Evolutionary conservation across 345 rosid genomes (phyloP).

Genomic region (Gossypium stocksii): DNA sequence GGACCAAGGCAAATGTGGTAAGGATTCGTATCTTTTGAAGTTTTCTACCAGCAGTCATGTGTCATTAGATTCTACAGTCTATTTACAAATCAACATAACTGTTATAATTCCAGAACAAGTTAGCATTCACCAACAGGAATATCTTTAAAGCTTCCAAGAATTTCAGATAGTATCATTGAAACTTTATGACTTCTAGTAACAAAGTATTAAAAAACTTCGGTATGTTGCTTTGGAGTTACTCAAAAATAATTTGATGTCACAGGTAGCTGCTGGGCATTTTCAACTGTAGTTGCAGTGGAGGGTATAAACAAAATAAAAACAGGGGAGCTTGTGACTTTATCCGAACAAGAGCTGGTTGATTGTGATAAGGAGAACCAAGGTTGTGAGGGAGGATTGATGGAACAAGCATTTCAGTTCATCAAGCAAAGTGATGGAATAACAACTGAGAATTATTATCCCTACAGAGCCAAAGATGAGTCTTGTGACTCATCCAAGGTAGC

Average conservation of each 20-base stretch:
- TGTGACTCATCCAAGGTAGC: constrained; percentile 42
- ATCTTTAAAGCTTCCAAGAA: not conserved
- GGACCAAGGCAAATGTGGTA: constrained; percentile 39
- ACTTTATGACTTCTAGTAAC: not conserved
- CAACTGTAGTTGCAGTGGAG: constrained; percentile 38
- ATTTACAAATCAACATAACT: not conserved
- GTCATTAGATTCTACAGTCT: not conserved
- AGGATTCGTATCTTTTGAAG: not conserved
- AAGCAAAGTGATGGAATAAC: constrained; percentile 38
- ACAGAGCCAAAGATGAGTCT: constrained; percentile 34
- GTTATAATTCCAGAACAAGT: no score
- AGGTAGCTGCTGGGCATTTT: constrained; percentile 44
- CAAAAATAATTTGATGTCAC: not conserved
- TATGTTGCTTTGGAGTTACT: not conserved
- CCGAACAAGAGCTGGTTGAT: constrained; percentile 39
- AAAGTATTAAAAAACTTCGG: not conserved
- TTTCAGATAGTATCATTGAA: not conserved
- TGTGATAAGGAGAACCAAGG: constrained; percentile 27
- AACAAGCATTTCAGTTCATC: constrained; percentile 34
- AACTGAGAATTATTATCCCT: constrained; percentile 44
- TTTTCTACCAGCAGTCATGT: not conserved
- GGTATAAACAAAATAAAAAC: constrained; percentile 41
- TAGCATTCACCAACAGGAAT: not conserved
- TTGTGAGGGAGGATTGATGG: constrained; percentile 38
- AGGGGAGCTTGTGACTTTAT: constrained; percentile 28